Evolutionary conservation across 768 basidiomycete genomes (phyloP), one percentile per base, ranked within the genome.

Genomic region (Lactifluus rugatus): DNA sequence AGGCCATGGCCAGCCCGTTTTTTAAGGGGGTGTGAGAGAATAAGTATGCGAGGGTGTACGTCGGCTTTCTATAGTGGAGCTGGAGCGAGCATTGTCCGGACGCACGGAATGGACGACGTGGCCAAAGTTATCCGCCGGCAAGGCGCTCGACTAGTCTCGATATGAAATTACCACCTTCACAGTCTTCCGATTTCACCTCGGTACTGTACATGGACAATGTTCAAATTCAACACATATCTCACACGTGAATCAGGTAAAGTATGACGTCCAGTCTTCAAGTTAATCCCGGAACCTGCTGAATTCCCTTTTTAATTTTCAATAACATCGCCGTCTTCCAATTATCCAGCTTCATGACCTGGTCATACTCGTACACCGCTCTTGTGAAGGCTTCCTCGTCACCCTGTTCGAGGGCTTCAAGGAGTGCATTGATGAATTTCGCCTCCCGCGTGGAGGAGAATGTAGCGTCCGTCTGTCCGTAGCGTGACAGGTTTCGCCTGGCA

Each of bases 321-420:
- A 99, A 70, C 51, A 99, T 85, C 28, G 70, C 76, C 47, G 94
- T 98, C 80, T 97, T 98, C 93, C 93, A 96, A 70, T 87, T 88
- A 70, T 98, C 95, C 68, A 99, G 73, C 73, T 90, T 93, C 39
- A 83, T 88, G 60, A 97, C 81, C 68, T 93, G 85, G 70, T 98
- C 93, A 69, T 82, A 98, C 69, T 94, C 92, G 44, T 82, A 83
- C n/a, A 95, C 85, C n/a, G 85, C 84, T 17, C 74, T 84, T 5
- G 89, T 91, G 69, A 88, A 95, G 25, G 75, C 71, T 64, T 89
- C 84, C 71, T 81, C 66, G 74, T 89, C 87, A 6, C 81, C 85
- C 32, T 74, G 75, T 54, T 86, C 84, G 56, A 85, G 81, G 4
- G 91, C 83, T n/a, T 93, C 88, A 31, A 85, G 79, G 54, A 97